Percentiles rank a stretch among this genome's conserved stretches.
phyloP scores from a whole-genome alignment of 2,329 filamentous ascomycete genomes.

The Cercospora sesami region DNA sequence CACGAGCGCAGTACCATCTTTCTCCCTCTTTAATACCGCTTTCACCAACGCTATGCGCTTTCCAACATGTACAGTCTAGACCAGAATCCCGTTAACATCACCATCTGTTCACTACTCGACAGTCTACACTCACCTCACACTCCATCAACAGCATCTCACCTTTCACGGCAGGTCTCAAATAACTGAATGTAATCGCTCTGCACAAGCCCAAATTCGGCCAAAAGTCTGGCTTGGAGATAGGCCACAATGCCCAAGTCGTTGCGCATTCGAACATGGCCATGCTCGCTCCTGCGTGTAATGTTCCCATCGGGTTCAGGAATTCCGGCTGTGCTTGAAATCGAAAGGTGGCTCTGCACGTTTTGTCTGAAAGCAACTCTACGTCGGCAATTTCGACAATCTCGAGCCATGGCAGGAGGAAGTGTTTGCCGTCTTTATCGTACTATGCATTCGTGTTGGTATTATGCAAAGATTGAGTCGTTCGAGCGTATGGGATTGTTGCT shows the following conservation, averaged over 20 bases:
- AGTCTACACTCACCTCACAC: slow-evolving; percentile 25
- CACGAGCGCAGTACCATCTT: slow-evolving; percentile 27
- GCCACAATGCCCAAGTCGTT: slow-evolving; percentile 24
- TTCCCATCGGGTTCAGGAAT: slow-evolving; percentile 29
- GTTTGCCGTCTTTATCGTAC: slow-evolving; percentile 24
- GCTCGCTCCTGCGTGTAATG: slow-evolving; percentile 27
- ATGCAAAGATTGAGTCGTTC: neutral
- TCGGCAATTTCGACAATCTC: slow-evolving; percentile 20
- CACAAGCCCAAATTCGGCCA: slow-evolving; percentile 27
- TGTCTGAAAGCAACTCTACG: slow-evolving; percentile 18
- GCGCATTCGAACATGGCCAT: slow-evolving; percentile 30
- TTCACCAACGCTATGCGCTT: slow-evolving; percentile 26
- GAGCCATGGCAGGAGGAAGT: slow-evolving; percentile 28
- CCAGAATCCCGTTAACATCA: neutral
- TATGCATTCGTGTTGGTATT: neutral
- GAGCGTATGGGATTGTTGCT: neutral
- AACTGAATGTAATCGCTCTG: slow-evolving; percentile 26
- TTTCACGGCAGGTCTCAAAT: slow-evolving; percentile 27
- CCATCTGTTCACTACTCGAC: neutral
- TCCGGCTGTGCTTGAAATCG: slow-evolving; percentile 27
- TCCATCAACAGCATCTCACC: slow-evolving; percentile 29
- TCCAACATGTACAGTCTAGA: slow-evolving; percentile 30
- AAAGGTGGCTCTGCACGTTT: slow-evolving; percentile 20
- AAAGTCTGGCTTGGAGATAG: slow-evolving; percentile 23
- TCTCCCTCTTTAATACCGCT: slow-evolving; percentile 28